Percentiles rank a stretch among this genome's conserved stretches.
These are phyloP conservation scores for Haematococcus sp. DNA, from an alignment of 139 green algal species.

Conservation along the genomic window DNA sequence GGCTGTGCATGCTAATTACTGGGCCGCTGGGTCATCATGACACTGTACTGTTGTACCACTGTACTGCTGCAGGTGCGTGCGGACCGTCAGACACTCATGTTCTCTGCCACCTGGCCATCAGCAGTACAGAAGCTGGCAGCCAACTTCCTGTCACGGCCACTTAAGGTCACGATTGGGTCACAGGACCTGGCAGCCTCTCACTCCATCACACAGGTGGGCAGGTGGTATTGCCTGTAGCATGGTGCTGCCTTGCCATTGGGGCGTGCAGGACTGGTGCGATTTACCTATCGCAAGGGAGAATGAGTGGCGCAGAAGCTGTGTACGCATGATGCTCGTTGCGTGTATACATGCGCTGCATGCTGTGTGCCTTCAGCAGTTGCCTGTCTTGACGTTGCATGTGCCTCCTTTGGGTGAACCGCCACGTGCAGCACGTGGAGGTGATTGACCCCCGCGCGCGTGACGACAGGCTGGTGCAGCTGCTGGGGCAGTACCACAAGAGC, in stretches of 20 bases:
- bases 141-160: constrained; percentile 76
- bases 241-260: not conserved
- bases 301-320: not conserved
- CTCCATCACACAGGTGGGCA: constrained; percentile 70
- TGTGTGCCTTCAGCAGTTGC: not conserved
- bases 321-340: not conserved
- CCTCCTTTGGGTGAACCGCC: not conserved
- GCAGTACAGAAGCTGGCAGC: constrained; percentile 84
- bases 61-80: constrained; percentile 64
- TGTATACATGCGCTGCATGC: not conserved
- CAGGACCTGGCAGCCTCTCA: constrained; percentile 89
- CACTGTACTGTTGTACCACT: too few relatives aligned
- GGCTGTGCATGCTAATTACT: too few relatives aligned
- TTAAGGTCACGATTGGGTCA: constrained; percentile 73
- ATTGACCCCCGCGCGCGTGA: constrained; percentile 77
- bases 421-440: constrained; percentile 81
- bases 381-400: too few relatives aligned
- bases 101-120: constrained; percentile 91
- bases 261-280: not conserved
- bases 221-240: not conserved
- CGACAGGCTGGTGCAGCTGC: constrained; percentile 67
- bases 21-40: too few relatives aligned
- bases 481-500: constrained; percentile 75
- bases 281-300: not conserved
- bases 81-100: constrained; percentile 96